These are phyloP conservation scores for Prunus mira DNA, from an alignment of 306 rosid species.

Conservation along the genomic window DNA sequence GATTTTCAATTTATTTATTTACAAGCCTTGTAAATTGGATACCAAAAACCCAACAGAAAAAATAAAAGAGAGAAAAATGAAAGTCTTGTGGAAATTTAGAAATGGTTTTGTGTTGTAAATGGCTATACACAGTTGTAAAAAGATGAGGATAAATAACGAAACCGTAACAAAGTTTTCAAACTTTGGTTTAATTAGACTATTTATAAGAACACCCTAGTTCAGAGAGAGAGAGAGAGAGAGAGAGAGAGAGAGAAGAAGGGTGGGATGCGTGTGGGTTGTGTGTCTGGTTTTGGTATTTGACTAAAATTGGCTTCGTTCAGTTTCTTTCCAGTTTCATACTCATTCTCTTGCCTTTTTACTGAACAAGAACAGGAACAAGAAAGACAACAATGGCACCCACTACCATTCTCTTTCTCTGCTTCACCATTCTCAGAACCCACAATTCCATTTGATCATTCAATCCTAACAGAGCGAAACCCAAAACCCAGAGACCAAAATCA, in stretches of 20 bases:
- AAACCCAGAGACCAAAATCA: not conserved
- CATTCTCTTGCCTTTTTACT: not conserved
- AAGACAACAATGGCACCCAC: conserved; percentile 25
- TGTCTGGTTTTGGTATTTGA: conserved; percentile 7
- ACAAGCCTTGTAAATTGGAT: not conserved
- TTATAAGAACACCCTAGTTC: not conserved
- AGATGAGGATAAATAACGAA: not conserved
- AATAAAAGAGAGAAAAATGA: no score
- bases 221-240: not conserved
- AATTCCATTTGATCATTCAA: not conserved
- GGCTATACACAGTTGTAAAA: not conserved
- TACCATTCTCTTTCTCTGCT: conserved; percentile 30
- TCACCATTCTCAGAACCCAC: conserved; percentile 31
- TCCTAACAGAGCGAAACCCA: not conserved
- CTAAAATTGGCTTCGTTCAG: conserved; percentile 8
- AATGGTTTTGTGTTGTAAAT: not conserved
- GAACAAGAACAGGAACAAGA: conserved; percentile 3
- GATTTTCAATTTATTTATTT: not conserved
- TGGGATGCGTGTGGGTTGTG: conserved; percentile 7
- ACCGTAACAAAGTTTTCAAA: not conserved
- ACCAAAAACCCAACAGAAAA: not conserved
- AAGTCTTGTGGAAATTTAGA: no score
- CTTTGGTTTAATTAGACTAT: not conserved
- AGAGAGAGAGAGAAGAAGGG: not conserved
- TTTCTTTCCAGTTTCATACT: not conserved